Conservation (phyloP, 192 early-diverging fungal species). For the Pilaira anomala region DNA sequence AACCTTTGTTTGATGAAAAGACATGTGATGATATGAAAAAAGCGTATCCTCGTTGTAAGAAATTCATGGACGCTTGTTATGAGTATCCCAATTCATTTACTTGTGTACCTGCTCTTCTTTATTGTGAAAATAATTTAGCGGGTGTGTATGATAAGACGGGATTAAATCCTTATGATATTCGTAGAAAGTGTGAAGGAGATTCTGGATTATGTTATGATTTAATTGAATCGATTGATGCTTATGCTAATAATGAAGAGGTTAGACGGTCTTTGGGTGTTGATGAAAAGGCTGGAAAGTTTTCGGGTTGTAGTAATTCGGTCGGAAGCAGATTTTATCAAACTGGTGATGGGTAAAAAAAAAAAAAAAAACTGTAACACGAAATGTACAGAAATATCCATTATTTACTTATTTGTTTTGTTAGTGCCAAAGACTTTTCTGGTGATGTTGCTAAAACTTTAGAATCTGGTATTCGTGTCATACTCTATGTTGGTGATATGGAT, state of each 20-base stretch:
- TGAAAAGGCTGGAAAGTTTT: constrained; percentile 54
- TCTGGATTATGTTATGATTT: constrained; percentile 90
- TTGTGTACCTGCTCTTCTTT: constrained; percentile 74
- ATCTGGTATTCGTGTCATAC: constrained; percentile 75
- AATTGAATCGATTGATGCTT: constrained; percentile 72
- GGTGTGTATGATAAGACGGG: constrained; percentile 16
- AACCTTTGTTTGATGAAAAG: constrained; percentile 71
- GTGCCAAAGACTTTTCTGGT: constrained; percentile 20
- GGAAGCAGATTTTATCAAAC: constrained; percentile 23
- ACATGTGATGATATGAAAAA: constrained; percentile 77
- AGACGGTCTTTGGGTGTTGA: constrained; percentile 76
- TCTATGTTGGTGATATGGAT: constrained; percentile 66
- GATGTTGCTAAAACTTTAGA: constrained; percentile 57
- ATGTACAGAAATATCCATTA: constrained; percentile 19
- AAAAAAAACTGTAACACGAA: no score
- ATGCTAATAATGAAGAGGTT: constrained; percentile 74
- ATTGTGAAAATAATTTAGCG: constrained; percentile 1
- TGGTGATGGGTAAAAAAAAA: constrained; percentile 30
- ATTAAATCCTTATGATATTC: constrained; percentile 86
- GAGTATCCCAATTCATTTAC: constrained; percentile 70
- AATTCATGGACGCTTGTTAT: constrained; percentile 81
- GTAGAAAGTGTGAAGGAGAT: constrained; percentile 71
- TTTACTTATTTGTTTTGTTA: constrained; percentile 14
- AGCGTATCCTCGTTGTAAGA: constrained; percentile 70
- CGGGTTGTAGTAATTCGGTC: constrained; percentile 66